phyloP scores from a whole-genome alignment of 1,284 basidiomycete genomes.

The Ustilago sp. region DNA sequence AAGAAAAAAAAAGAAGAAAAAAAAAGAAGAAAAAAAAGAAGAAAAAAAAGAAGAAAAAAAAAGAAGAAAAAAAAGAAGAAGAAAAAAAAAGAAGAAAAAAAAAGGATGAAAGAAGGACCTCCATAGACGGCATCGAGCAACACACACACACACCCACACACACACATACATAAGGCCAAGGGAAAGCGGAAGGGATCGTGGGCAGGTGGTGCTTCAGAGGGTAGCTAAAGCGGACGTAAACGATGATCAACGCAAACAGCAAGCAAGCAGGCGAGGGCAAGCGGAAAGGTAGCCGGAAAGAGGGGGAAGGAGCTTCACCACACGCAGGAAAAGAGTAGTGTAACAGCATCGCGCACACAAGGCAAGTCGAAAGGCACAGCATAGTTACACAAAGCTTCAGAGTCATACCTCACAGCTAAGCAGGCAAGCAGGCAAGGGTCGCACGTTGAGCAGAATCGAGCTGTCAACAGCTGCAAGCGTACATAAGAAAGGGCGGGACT shows the following conservation, averaged over 20 bases:
- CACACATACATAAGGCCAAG: background rate
- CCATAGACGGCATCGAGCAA: conserved; percentile 31
- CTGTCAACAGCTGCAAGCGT: conserved; percentile 33
- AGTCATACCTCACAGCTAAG: conserved; percentile 1
- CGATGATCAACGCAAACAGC: conserved; percentile 35
- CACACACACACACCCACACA: background rate
- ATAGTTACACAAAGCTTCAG: background rate
- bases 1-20: too few species aligned
- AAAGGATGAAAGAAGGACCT: conserved; percentile 30
- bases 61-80: background rate
- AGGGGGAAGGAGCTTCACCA: conserved; percentile 17
- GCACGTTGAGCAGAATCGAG: conserved; percentile 37
- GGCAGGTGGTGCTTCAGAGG: background rate
- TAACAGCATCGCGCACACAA: conserved; percentile 4
- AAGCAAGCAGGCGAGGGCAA: conserved; percentile 22
- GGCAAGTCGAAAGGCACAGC: background rate
- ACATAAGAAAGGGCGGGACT: conserved; percentile 8
- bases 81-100: conserved; percentile 12
- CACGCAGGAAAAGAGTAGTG: conserved; percentile 10
- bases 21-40: background rate
- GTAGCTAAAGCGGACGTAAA: conserved; percentile 19
- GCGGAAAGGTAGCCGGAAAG: conserved; percentile 3
- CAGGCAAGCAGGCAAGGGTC: conserved; percentile 9
- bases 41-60: conserved; percentile 4
- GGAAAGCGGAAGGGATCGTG: background rate